These are phyloP conservation scores for Starmera caribaea DNA, from an alignment of 805 yeast genomes.

Conservation along the genomic window DNA sequence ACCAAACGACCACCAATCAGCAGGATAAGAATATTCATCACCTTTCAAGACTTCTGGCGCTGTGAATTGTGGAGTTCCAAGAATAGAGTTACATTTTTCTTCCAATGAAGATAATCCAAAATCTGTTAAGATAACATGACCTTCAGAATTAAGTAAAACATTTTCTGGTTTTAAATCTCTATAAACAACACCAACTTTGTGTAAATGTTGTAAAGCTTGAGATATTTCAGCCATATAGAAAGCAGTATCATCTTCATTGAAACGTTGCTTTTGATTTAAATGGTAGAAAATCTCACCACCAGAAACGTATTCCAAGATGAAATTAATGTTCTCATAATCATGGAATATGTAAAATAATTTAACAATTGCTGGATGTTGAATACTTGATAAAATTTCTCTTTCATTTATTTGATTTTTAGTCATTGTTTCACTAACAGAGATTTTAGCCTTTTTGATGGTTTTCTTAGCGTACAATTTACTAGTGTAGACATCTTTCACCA, in stretches of 20 bases:
- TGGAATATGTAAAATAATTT: conserved; percentile 78
- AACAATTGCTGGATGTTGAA: conserved; percentile 76
- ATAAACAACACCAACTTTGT: conserved; percentile 72
- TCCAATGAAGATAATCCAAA: conserved; percentile 57
- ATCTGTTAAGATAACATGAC: conserved; percentile 77
- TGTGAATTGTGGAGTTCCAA: conserved; percentile 39
- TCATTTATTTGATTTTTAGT: conserved; percentile 74
- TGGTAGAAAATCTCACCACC: conserved; percentile 74
- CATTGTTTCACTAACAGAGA: conserved; percentile 41
- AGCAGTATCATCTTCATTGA: conserved; percentile 57
- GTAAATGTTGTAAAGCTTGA: conserved; percentile 67
- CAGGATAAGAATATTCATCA: conserved; percentile 65
- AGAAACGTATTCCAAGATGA: conserved; percentile 73
- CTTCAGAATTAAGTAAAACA: conserved; percentile 66
- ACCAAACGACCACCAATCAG: conserved; percentile 92
- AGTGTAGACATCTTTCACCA: conserved; percentile 55
- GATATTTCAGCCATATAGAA: conserved; percentile 77
- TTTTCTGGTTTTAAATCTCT: conserved; percentile 88
- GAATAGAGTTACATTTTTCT: conserved; percentile 27
- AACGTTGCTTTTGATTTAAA: conserved; percentile 28
- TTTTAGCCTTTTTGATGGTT: conserved; percentile 72
- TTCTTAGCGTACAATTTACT: conserved; percentile 75
- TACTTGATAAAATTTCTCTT: conserved; percentile 57
- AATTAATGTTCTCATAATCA: conserved; percentile 64
- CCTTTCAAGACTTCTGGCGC: conserved; percentile 86